Conservation (phyloP, 768 basidiomycete species). For the Mycena pura region DNA sequence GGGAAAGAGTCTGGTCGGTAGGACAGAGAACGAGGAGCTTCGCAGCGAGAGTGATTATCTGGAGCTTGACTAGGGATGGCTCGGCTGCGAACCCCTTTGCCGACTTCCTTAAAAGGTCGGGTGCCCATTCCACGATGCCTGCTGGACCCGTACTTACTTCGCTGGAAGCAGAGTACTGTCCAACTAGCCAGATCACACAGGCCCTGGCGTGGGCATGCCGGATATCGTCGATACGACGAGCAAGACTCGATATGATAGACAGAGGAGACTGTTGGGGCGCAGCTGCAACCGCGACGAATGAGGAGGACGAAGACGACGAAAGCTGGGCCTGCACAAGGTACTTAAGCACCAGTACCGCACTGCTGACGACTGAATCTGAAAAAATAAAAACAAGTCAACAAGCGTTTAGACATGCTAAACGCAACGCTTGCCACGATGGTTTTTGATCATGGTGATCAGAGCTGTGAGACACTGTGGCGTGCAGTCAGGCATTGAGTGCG, state of each 20-base stretch:
- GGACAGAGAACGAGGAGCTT: conserved; percentile 80
- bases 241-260: conserved; percentile 79
- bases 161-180: conserved; percentile 73
- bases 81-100: conserved; percentile 57
- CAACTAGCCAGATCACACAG: conserved; percentile 91
- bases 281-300: conserved; percentile 31
- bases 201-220: conserved; percentile 82
- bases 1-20: conserved; percentile 52
- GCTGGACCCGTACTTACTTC: conserved; percentile 48
- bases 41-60: conserved; percentile 83
- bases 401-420: neutral
- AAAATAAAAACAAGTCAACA: neutral
- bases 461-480: conserved; percentile 75
- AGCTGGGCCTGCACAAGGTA: conserved; percentile 78
- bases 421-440: conserved; percentile 63
- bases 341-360: conserved; percentile 86
- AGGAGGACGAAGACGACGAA: conserved; percentile 31
- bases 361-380: conserved; percentile 77
- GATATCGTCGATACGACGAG: conserved; percentile 79
- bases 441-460: conserved; percentile 82
- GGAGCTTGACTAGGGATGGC: conserved; percentile 77
- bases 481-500: conserved; percentile 70
- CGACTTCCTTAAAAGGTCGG: conserved; percentile 85
- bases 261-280: conserved; percentile 51
- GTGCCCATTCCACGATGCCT: conserved; percentile 79